Evolutionary conservation across 768 basidiomycete genomes (phyloP).

Genomic region (Phylloporus sp.): DNA sequence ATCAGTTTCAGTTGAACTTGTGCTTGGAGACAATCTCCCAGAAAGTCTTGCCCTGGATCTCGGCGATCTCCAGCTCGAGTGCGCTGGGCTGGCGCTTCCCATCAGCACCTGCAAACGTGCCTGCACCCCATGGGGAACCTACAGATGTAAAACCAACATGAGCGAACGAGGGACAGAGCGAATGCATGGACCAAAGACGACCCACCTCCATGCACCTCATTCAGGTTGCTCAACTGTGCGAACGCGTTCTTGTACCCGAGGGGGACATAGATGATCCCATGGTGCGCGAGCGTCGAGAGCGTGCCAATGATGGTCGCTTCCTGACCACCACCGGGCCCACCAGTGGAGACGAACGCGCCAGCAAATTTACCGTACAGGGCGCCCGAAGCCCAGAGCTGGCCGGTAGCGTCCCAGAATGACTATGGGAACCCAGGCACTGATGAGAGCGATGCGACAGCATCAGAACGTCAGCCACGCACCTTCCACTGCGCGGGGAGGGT

Average conservation of each 20-base stretch:
- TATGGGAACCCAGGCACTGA: too few relatives aligned
- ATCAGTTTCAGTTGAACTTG: background rate
- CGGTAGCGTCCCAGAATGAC: constrained; percentile 76
- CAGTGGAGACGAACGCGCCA: constrained; percentile 69
- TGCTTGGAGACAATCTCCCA: background rate
- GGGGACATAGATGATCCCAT: constrained; percentile 70
- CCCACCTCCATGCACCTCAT: constrained; percentile 56
- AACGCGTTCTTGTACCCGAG: constrained; percentile 58
- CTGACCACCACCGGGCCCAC: constrained; percentile 72
- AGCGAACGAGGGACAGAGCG: background rate
- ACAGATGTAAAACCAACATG: background rate
- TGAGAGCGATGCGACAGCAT: too few relatives aligned
- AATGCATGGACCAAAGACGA: background rate
- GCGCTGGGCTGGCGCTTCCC: constrained; percentile 47
- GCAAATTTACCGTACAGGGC: constrained; percentile 70
- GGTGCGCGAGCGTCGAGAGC: constrained; percentile 63
- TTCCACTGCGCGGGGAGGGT: constrained; percentile 51
- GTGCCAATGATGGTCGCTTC: constrained; percentile 50
- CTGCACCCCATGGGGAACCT: constrained; percentile 82
- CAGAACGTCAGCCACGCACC: constrained; percentile 33
- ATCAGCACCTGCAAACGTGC: constrained; percentile 46
- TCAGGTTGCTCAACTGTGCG: constrained; percentile 38
- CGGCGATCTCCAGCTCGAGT: constrained; percentile 52
- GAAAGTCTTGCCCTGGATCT: constrained; percentile 31
- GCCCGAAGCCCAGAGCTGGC: constrained; percentile 58